Conservation (phyloP, 345 rosid genomes). For the Euclidium syriacum region DNA sequence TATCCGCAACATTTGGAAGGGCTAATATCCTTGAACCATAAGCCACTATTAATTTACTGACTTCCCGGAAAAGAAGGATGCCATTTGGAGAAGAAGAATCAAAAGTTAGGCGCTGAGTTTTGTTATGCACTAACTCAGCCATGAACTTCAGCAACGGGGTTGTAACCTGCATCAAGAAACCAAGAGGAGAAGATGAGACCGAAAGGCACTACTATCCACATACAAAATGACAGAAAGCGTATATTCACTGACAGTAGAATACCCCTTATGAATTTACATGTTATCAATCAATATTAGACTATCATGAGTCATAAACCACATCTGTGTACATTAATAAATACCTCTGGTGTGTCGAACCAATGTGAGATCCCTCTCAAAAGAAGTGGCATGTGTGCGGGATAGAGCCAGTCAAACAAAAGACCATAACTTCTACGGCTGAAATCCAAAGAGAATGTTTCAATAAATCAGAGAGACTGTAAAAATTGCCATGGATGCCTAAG, state of each 20-base stretch:
- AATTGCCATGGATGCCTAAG: constrained; percentile 5
- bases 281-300: background rate
- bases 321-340: constrained; percentile 26
- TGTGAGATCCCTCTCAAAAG: constrained; percentile 86
- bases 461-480: background rate
- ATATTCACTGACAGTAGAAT: background rate
- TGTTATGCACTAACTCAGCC: constrained; percentile 97
- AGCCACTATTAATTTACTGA: constrained; percentile 91
- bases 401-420: constrained; percentile 94
- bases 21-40: constrained; percentile 93
- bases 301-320: background rate
- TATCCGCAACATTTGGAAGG: constrained; percentile 90
- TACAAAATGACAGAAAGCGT: background rate
- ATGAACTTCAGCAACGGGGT: constrained; percentile 92
- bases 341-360: constrained; percentile 99
- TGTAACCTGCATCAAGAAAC: constrained; percentile 63
- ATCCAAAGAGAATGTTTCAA: constrained; percentile 15
- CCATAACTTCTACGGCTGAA: constrained; percentile 93
- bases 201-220: background rate
- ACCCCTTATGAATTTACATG: background rate
- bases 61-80: constrained; percentile 98
- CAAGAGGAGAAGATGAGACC: constrained; percentile 16
- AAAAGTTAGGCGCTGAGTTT: constrained; percentile 89
- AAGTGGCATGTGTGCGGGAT: constrained; percentile 94
- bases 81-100: constrained; percentile 99